Evolutionary conservation across 2,329 filamentous ascomycete genomes (phyloP).

Genomic region (Berkeleyomyces rouxiae): DNA sequence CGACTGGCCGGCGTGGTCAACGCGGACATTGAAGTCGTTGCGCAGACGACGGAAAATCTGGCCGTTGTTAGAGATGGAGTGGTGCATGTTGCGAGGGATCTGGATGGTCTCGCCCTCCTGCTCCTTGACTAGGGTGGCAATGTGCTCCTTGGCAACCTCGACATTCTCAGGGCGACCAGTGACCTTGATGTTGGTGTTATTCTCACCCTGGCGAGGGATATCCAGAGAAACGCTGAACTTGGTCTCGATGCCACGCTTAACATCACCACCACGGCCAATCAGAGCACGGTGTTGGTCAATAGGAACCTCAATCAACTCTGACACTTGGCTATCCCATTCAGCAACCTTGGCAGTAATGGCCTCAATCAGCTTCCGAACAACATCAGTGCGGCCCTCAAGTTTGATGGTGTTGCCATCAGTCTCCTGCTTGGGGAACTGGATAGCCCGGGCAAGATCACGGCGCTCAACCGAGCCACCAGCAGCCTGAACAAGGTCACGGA

Average conservation of each 20-base stretch:
- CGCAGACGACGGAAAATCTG: conserved; percentile 84
- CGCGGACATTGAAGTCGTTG: conserved; percentile 71
- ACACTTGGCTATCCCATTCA: conserved; percentile 71
- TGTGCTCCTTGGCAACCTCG: conserved; percentile 73
- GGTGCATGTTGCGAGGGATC: conserved; percentile 69
- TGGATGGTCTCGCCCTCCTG: conserved; percentile 78
- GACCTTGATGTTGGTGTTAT: conserved; percentile 72
- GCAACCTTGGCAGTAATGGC: conserved; percentile 67
- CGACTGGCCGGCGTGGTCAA: conserved; percentile 74
- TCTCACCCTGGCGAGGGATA: conserved; percentile 76
- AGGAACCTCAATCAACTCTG: conserved; percentile 63
- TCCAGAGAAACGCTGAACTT: conserved; percentile 78
- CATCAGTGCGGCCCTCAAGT: conserved; percentile 64
- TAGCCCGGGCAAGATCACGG: conserved; percentile 68
- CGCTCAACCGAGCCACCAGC: conserved; percentile 83
- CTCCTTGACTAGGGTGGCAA: conserved; percentile 61
- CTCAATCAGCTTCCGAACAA: conserved; percentile 78
- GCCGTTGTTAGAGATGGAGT: conserved; percentile 71
- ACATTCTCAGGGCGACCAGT: conserved; percentile 64
- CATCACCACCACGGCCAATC: conserved; percentile 83
- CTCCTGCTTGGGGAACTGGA: conserved; percentile 87
- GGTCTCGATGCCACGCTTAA: conserved; percentile 67
- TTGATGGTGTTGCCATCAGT: conserved; percentile 69
- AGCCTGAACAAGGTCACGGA: conserved; percentile 70
- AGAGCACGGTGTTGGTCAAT: conserved; percentile 78